Conservation (phyloP, 371 early-diverging fungal species). For the Batrachochytrium dendrobatidis region DNA sequence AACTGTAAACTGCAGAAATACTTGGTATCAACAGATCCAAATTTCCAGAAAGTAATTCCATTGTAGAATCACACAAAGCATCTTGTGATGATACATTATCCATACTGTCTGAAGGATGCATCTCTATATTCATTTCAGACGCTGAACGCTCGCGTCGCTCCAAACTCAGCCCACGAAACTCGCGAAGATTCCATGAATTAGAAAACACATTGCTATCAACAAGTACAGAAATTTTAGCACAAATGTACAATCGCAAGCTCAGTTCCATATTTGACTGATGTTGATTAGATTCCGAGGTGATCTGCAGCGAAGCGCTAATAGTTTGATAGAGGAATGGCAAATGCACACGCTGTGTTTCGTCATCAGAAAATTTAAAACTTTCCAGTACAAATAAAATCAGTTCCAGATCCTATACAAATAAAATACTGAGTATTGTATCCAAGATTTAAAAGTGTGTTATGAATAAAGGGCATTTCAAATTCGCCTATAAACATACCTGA, state of each 20-base stretch:
- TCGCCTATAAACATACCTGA: too few relatives aligned
- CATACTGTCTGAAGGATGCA: too few relatives aligned
- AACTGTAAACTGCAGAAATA: too few relatives aligned
- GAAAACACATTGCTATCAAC: neutral
- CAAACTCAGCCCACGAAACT: neutral
- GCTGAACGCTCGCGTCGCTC: too few relatives aligned
- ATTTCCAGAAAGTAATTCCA: too few relatives aligned
- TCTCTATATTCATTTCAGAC: too few relatives aligned
- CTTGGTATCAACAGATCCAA: too few relatives aligned
- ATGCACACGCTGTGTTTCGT: constrained; percentile 72
- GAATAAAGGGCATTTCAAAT: too few relatives aligned
- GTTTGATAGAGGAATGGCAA: constrained; percentile 63
- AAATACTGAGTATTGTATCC: constrained; percentile 2
- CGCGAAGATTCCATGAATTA: neutral
- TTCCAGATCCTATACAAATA: constrained; percentile 27
- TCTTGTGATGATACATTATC: too few relatives aligned
- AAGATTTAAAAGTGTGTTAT: neutral
- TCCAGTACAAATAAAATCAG: constrained; percentile 61
- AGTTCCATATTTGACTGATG: neutral
- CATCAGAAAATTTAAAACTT: constrained; percentile 65
- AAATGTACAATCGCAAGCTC: neutral
- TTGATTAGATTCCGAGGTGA: neutral
- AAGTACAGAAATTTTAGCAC: neutral
- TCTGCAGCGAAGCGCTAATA: constrained; percentile 18
- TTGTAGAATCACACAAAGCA: too few relatives aligned